Conservation (phyloP, 208 protist species). For the Trypanosoma congolense region DNA sequence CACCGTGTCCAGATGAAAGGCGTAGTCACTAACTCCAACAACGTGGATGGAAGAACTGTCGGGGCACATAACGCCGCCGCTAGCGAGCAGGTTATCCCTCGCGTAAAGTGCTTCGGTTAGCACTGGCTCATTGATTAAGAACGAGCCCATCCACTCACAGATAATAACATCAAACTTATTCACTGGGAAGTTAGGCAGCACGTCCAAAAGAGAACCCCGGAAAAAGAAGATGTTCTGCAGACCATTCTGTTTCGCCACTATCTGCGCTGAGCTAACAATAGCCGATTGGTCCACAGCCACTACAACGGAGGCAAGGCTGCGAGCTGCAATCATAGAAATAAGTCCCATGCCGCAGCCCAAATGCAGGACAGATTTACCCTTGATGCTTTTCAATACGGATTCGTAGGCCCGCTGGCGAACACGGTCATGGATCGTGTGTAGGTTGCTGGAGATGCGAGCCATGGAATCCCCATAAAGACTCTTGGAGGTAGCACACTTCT, state of each 20-base stretch:
- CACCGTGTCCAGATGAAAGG: conserved; percentile 79
- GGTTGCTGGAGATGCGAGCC: conserved; percentile 80
- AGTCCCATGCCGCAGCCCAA: conserved; percentile 86
- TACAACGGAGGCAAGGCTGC: conserved; percentile 60
- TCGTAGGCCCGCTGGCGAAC: conserved; percentile 78
- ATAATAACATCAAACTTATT: conserved; percentile 83
- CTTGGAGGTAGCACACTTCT: conserved; percentile 81
- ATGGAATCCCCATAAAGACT: conserved; percentile 76
- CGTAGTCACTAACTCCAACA: conserved; percentile 77
- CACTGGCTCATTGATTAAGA: conserved; percentile 79
- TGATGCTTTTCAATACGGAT: conserved; percentile 60
- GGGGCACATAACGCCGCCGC: conserved; percentile 73
- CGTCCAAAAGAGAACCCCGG: conserved; percentile 65
- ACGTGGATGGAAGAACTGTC: conserved; percentile 81
- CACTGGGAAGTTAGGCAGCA: conserved; percentile 53
- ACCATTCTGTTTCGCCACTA: conserved; percentile 79
- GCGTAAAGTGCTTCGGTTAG: conserved; percentile 76
- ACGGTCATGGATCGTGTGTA: conserved; percentile 58
- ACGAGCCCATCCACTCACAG: conserved; percentile 88
- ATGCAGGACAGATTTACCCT: conserved; percentile 86
- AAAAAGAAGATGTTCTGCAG: conserved; percentile 75
- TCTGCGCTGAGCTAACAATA: conserved; percentile 72
- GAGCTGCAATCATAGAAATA: conserved; percentile 81
- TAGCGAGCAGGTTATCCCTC: conserved; percentile 65
- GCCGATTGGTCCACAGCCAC: conserved; percentile 78